phyloP scores from a whole-genome alignment of 1,139 yeast species.

The Debaryomyces sp. region DNA sequence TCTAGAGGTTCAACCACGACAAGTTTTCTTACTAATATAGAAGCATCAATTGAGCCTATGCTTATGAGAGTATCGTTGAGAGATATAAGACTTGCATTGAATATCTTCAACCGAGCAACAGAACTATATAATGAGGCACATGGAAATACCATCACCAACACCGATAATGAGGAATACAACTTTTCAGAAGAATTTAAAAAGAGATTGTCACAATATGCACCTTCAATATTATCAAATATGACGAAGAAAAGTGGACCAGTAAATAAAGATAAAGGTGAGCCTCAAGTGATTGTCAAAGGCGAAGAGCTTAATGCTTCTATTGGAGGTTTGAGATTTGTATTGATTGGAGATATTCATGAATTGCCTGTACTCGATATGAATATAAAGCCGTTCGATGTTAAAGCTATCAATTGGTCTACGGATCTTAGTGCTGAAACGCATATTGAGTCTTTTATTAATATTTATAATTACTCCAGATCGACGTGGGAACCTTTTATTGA shows the following conservation, averaged over 20 bases:
- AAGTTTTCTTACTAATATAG: slow-evolving; percentile 62
- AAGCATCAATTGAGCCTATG: slow-evolving; percentile 77
- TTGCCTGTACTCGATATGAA: slow-evolving; percentile 86
- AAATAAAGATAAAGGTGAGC: slow-evolving; percentile 16
- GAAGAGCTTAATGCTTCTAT: slow-evolving; percentile 72
- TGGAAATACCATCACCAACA: slow-evolving; percentile 19
- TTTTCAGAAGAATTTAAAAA: slow-evolving; percentile 66
- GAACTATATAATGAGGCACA: slow-evolving; percentile 48
- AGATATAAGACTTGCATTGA: slow-evolving; percentile 80
- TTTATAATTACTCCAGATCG: slow-evolving; percentile 88
- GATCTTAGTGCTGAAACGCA: slow-evolving; percentile 74
- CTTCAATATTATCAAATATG: slow-evolving; percentile 55
- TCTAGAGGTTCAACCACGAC: slow-evolving; percentile 63
- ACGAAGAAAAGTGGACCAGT: slow-evolving; percentile 6
- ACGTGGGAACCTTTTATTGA: slow-evolving; percentile 97
- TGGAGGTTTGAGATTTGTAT: slow-evolving; percentile 82
- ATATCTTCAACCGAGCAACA: slow-evolving; percentile 72
- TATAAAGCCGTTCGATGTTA: slow-evolving; percentile 70
- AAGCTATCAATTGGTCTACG: slow-evolving; percentile 88
- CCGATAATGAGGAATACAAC: slow-evolving; percentile 30
- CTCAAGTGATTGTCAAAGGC: slow-evolving; percentile 56
- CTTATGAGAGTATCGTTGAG: slow-evolving; percentile 80
- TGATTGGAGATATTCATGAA: slow-evolving; percentile 94
- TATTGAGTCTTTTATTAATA: slow-evolving; percentile 71
- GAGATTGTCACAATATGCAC: slow-evolving; percentile 64